These are phyloP conservation scores for Periconia sp. DNA, from an alignment of 2,329 filamentous ascomycete species.

Conservation along the genomic window DNA sequence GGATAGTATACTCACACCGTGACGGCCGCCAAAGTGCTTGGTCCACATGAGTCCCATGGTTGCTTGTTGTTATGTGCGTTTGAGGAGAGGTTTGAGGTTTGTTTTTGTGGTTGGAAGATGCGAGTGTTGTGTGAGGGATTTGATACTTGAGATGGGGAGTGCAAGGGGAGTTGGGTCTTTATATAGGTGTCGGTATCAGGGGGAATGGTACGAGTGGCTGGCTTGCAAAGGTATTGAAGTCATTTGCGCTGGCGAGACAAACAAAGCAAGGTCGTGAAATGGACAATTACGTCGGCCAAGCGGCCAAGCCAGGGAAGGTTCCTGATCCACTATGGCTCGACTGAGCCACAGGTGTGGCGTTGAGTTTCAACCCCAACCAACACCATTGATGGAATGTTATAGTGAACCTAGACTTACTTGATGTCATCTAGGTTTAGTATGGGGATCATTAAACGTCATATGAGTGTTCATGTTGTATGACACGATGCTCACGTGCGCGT, in stretches of 20 bases:
- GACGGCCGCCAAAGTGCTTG: conserved; percentile 48
- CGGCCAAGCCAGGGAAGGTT: neutral
- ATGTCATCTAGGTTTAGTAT: neutral
- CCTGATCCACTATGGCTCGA: neutral
- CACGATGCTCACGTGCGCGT: too few relatives aligned
- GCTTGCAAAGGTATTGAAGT: too few relatives aligned
- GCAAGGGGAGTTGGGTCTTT: conserved; percentile 11
- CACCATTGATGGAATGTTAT: neutral
- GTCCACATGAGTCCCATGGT: conserved; percentile 53
- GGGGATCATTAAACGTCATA: neutral
- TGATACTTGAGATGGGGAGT: too few relatives aligned
- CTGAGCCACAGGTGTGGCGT: conserved; percentile 4
- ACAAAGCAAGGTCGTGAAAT: conserved; percentile 1
- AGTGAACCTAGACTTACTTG: too few relatives aligned
- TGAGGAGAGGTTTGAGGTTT: conserved; percentile 9
- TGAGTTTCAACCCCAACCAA: neutral
- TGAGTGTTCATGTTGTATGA: neutral
- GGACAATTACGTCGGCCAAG: conserved; percentile 10
- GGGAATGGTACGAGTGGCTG: conserved; percentile 1
- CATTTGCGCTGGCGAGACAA: neutral
- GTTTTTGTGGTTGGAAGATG: neutral
- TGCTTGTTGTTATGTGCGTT: conserved; percentile 19
- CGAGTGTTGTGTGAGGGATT: neutral
- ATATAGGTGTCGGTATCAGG: conserved; percentile 9
- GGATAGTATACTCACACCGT: conserved; percentile 36